Base-by-base conservation (phyloP, 1,284 basidiomycete species). In the Trametes versicolor region DNA sequence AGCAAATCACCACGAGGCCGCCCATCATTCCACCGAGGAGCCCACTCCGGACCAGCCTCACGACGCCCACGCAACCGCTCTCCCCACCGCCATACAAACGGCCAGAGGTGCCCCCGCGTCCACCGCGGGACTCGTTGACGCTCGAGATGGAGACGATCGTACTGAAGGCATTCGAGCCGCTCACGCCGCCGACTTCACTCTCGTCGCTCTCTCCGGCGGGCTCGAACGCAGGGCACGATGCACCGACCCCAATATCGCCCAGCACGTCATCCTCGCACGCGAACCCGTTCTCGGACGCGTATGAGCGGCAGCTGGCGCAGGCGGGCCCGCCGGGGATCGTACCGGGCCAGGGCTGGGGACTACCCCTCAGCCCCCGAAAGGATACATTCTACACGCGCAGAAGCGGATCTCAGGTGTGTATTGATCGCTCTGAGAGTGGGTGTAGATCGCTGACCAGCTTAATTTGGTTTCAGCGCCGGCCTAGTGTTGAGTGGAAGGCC, bases 111-210 rank as follows among this genome's bases (percentile, higher is more conserved):
- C 47, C 47, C 6, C 36, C 45, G n/a, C 45, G 32, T 7, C 21
- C 57, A 15, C 36, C 57, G 15, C 45, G 56, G 8, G 32, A 36
- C 36, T 15, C 32, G 32, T 34, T 27, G 21, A 58, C 45, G 57
- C 36, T 58, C 7, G 64, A 52, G 47, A 62, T 39, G 52, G 50
- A 43, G 43, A 32, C 17, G 36, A 37, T 50, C 49, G 62, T 39
- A 45, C 47, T 51, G 45, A 36, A 58, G 54, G 49, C 73, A 54
- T 76, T 77, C 70, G 72, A 76, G 56, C 80, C 79, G 50, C 72
- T 79, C 43, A 82, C 81, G 56, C 82, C 84, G 49, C 81, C 84
- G 10, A 75, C 77, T 12, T 83, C 83, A 23, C 53, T 66, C 54
- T 78, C 79, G 34, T 81, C 80, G 17, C 73, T 78, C 63, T 71